Base-by-base conservation (phyloP, 805 yeast genomes). In the Candida boleticola region DNA sequence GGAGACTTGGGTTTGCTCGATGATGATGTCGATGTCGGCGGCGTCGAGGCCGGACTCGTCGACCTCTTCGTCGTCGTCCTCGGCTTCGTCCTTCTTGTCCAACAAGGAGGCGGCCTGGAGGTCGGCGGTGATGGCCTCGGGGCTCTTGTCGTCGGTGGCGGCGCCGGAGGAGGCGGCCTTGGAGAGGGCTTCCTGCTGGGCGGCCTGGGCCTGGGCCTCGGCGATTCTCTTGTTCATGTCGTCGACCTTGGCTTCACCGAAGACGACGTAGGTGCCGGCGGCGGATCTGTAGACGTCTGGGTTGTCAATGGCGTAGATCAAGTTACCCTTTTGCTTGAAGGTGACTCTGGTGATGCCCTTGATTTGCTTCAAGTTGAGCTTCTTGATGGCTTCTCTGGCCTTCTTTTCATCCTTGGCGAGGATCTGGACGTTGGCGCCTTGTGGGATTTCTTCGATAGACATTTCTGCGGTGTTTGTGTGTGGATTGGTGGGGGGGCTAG, bases 241-340 rank as follows among this genome's bases (percentile, higher is more conserved):
- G 71, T 92, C 97, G 57, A 87, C 85, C 80, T 89, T 87, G 65
- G 97, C 95, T 75, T 90, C 97, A 74, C 99, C 99, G 61, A 92
- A 90, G 55, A 92, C 97, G 59, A 92, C 83, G 79, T 86, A 93
- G 57, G 95, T 84, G 66, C 97, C 97, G 63, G 95, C 85, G 52
- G 83, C 79, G 50, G 97, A 83, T 74, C 79, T 88, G 95, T 77
- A 92, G 48, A 93, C 98, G 58, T 89, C 97, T 70, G 99, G 99
- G 55, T 72, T 68, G 68, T 88, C 93, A 73, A 92, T 87, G 64
- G 93, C 96, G 69, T 84, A 80, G 65, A 89, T 84, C 66, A 84
- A 80, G 82, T 88, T 87, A 68, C 90, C 89, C 75, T 87, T 83
- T 78, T 83, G 88, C 76, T 85, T 88, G 82, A 92, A 85, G 57